Evolutionary conservation across 257 asterid species (phyloP).

Genomic region (Solanum boliviense): DNA sequence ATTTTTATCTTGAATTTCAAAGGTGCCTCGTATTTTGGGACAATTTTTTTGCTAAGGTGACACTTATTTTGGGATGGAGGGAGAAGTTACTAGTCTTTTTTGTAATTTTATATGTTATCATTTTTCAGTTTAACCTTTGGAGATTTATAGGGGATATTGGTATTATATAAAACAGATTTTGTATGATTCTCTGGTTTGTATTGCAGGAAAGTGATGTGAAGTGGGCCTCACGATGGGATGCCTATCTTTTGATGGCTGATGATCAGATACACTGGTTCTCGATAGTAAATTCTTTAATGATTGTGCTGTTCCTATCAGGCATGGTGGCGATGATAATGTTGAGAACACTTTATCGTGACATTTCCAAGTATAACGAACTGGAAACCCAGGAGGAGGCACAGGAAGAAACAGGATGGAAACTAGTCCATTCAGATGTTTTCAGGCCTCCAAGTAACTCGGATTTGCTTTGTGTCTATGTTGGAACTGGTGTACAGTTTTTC

Average conservation of each 20-base stretch:
- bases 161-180: neutral
- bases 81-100: neutral
- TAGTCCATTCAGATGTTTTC: conserved; percentile 68
- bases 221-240: conserved; percentile 90
- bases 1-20: neutral
- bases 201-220: conserved; percentile 70
- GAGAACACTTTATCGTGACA: conserved; percentile 66
- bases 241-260: conserved; percentile 63
- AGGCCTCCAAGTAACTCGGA: conserved; percentile 54
- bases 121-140: neutral
- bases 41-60: neutral
- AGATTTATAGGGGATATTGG: neutral
- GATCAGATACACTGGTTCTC: conserved; percentile 88
- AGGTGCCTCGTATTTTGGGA: neutral
- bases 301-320: conserved; percentile 76
- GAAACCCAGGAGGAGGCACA: conserved; percentile 81
- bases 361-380: conserved; percentile 63
- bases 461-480: conserved; percentile 57
- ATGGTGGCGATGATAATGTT: conserved; percentile 83
- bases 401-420: conserved; percentile 77
- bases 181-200: neutral
- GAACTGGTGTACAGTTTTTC: conserved; percentile 65
- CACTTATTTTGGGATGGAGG: neutral
- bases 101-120: neutral
- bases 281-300: conserved; percentile 64